Evolutionary conservation across 495 filamentous ascomycete species (phyloP).

Genomic region (Penicillium goetzii): DNA sequence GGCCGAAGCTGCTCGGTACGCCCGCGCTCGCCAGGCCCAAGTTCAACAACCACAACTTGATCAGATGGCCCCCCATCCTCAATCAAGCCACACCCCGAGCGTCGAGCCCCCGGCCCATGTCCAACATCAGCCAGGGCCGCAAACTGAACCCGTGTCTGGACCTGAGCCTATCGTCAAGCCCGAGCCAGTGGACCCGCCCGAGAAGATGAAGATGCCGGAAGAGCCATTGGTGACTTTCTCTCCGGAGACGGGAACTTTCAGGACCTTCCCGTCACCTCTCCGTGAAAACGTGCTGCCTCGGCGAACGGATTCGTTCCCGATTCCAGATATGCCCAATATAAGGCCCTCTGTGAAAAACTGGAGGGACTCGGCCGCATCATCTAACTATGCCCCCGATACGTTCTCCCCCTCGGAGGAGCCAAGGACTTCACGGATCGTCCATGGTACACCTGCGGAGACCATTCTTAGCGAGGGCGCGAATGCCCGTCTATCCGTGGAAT

Average conservation of each 20-base stretch:
- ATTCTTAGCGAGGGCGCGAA: not conserved
- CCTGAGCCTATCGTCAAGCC: conserved; percentile 24
- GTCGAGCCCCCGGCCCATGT: conserved; percentile 25
- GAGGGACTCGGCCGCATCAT: conserved; percentile 20
- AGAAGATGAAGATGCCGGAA: conserved; percentile 35
- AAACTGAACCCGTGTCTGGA: conserved; percentile 12
- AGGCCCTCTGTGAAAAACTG: conserved; percentile 7
- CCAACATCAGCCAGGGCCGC: not conserved
- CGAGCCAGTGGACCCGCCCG: conserved; percentile 33
- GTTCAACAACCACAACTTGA: not conserved
- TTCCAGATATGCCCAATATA: conserved; percentile 11
- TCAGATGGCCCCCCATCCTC: not conserved
- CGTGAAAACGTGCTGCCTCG: conserved; percentile 32
- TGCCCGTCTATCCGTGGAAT: conserved; percentile 15
- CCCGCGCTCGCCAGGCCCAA: not conserved
- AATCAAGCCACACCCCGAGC: conserved; percentile 27
- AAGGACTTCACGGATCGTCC: conserved; percentile 8
- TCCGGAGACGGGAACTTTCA: conserved; percentile 54
- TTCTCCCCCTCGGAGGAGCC: conserved; percentile 28
- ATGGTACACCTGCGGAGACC: conserved; percentile 11
- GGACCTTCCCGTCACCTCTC: conserved; percentile 47
- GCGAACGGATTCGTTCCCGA: conserved; percentile 20
- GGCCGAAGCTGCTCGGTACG: conserved; percentile 14
- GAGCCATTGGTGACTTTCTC: conserved; percentile 52
- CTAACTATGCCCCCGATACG: conserved; percentile 19